Evolutionary conservation across 208 protist species (phyloP), one percentile per base, ranked within the genome.

Genomic region (Acanthamoeba healyi): DNA sequence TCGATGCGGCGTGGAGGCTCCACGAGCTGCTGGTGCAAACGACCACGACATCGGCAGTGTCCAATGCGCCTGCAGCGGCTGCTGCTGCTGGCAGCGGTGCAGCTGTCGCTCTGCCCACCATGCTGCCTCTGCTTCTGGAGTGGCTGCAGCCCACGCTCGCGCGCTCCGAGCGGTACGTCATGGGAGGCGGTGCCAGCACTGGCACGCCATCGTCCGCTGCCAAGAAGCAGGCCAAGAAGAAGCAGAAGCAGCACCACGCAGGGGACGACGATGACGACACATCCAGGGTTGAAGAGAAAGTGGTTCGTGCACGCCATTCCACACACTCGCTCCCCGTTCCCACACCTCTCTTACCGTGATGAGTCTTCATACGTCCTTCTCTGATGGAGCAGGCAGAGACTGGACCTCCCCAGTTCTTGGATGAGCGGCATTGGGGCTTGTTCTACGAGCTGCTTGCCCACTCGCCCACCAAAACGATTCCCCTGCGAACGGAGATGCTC

Each of bases 211-310:
- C 77, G 7, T 9, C 38, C 0, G n/a, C 65, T 14, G 24, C 65
- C 44, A 86, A 86, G 44, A 86, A 86, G 77, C 38, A 86, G 46
- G 14, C 44, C 40, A 86, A 86, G 42, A 86, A 86, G 42, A 84
- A 84, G n/a, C 77, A 86, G 77, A 86, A 86, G 42, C 77, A 61
- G 26, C 22, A 86, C 32, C 44, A 86, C 26, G 44, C 7, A 7
- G 29, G 58, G 5, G 77, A 86, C 4, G 77, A 86, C 17, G 77
- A 86, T 32, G 46, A 58, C 29, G 77, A 86, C n/a, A 26, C 24
- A 5, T 12, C 38, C 77, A 86, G 38, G 19, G 36, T 9, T 0
- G 40, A 61, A 22, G 77, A 86, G 77, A 49, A 38, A 38, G 77
- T 26, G 38, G 77, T 86, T 4, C 44, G 38, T n/a, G 5, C 1